These are phyloP conservation scores for Coniochaeta pulveracea DNA, from an alignment of 2,329 filamentous ascomycete species.

Conservation along the genomic window DNA sequence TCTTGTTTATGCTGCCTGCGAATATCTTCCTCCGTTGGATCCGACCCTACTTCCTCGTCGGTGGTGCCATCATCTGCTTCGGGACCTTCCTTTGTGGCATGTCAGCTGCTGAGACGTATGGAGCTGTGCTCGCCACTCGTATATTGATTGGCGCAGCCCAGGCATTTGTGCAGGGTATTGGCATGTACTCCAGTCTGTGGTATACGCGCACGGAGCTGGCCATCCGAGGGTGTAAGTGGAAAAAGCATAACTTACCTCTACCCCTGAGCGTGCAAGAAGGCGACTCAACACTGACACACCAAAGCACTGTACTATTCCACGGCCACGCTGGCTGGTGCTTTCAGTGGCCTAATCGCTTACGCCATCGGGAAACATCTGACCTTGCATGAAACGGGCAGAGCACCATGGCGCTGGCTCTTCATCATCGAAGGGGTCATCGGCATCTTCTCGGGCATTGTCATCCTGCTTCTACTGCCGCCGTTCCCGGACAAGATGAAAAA, in stretches of 20 bases:
- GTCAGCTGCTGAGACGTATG: slow-evolving; percentile 3
- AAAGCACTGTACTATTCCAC: slow-evolving; percentile 3
- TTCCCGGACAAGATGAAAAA: slow-evolving; percentile 4
- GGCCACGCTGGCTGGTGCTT: slow-evolving; percentile 1
- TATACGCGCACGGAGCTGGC: slow-evolving; percentile 1
- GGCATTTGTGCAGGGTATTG: slow-evolving; percentile 3
- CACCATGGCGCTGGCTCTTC: slow-evolving; percentile 3
- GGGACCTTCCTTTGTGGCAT: slow-evolving; percentile 1
- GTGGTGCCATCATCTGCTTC: slow-evolving; percentile 1
- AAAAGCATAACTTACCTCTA: background rate
- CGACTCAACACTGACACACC: background rate
- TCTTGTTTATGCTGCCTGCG: slow-evolving; percentile 3
- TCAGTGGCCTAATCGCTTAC: slow-evolving; percentile 3
- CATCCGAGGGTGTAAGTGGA: background rate
- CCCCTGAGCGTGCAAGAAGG: background rate
- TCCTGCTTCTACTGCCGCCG: background rate
- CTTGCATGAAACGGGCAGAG: background rate
- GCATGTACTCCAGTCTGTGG: slow-evolving; percentile 2
- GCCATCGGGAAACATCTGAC: slow-evolving; percentile 3
- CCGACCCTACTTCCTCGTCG: slow-evolving; percentile 1
- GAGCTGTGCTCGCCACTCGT: background rate
- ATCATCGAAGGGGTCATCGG: slow-evolving; percentile 5
- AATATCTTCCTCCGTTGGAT: slow-evolving; percentile 4
- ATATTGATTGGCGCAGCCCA: slow-evolving; percentile 3
- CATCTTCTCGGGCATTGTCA: background rate